phyloP scores from a whole-genome alignment of 371 early-diverging fungal species.

The Entomophthora muscae region DNA sequence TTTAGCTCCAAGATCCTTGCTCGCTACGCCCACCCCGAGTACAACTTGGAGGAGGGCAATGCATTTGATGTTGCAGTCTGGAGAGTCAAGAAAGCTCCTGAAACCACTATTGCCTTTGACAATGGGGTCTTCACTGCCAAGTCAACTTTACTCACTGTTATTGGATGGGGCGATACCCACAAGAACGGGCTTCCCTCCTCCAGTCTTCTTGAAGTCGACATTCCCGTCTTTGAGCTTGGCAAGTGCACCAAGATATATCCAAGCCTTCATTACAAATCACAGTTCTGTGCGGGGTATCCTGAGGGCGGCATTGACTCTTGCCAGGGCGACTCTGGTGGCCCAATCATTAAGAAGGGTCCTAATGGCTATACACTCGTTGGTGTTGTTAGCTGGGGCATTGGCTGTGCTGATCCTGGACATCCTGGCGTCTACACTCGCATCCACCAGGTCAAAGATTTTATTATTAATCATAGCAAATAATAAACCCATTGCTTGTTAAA shows the following conservation, averaged over 20 bases:
- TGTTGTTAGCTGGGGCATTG: neutral
- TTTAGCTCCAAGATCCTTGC: neutral
- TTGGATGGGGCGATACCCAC: constrained; percentile 1
- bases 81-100: neutral
- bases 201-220: neutral
- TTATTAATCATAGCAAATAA: neutral
- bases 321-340: constrained; percentile 8
- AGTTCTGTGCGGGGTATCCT: constrained; percentile 7
- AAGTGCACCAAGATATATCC: neutral
- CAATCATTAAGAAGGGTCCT: neutral
- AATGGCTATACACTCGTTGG: neutral
- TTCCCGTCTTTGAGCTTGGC: neutral
- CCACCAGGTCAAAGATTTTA: neutral
- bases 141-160: neutral
- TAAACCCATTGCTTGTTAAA: too few relatives aligned
- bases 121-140: neutral
- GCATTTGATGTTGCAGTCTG: neutral
- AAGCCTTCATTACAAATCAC: neutral
- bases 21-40: neutral
- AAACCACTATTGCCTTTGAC: neutral
- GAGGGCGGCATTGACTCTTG: constrained; percentile 5
- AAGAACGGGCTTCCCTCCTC: neutral
- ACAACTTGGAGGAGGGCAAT: neutral
- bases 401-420: neutral
- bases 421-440: constrained; percentile 6